A percentile compares a stretch with the other conserved stretches of the same genome.
Conservation (phyloP, 306 rosid species). For the Mimosa pudica region DNA sequence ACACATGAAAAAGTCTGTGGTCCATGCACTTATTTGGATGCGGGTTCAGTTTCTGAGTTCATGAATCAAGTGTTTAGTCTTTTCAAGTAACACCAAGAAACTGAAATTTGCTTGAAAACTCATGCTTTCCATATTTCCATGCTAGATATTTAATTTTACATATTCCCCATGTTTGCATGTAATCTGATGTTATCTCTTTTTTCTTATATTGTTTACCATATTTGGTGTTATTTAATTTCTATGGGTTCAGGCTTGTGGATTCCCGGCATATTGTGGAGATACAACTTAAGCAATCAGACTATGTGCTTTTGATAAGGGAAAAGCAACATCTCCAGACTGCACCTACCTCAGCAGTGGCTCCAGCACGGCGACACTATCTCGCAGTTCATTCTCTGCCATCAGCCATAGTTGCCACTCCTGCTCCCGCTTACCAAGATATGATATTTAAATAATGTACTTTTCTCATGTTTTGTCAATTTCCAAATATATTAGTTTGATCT, state of each 20-base stretch:
- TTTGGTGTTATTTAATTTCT: constrained; percentile 25
- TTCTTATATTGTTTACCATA: background rate
- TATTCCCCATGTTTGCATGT: background rate
- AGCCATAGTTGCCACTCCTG: constrained; percentile 34
- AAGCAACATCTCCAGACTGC: constrained; percentile 78
- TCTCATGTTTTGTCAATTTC: no score
- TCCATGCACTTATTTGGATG: constrained; percentile 46
- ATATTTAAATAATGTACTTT: no score
- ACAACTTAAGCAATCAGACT: constrained; percentile 73
- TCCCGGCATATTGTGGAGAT: constrained; percentile 88
- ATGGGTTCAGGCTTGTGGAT: constrained; percentile 72
- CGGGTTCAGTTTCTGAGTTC: constrained; percentile 60
- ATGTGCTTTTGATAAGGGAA: constrained; percentile 69
- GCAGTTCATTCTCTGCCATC: constrained; percentile 44
- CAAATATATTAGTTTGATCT: no score
- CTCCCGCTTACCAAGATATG: no score
- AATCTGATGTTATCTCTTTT: background rate
- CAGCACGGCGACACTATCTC: constrained; percentile 44
- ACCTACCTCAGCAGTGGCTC: constrained; percentile 35
- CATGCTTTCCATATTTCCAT: no score
- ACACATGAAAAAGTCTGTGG: constrained; percentile 42
- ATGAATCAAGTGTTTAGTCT: constrained; percentile 83
- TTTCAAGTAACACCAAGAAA: constrained; percentile 62
- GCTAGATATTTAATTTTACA: no score
- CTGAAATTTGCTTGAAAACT: no score